Percentiles rank a stretch among this genome's conserved stretches.
Conservation (phyloP, 805 yeast genomes). For the Cyberlindnera euphorbiiphila region DNA sequence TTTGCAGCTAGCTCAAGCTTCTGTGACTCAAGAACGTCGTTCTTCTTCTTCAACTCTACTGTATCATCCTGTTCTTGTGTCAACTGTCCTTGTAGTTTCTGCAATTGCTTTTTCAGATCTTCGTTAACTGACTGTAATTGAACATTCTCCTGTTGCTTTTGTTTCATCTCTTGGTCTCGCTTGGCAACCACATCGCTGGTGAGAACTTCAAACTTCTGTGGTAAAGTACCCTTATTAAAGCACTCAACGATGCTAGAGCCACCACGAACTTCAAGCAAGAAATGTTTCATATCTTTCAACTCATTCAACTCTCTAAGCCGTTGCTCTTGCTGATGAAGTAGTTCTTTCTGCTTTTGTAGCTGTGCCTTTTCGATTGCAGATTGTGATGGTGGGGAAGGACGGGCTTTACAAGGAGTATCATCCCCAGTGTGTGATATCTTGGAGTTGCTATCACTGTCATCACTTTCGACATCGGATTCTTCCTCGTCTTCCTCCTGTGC, state of each 20-base stretch:
- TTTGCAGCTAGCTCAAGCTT: not conserved
- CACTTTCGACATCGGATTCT: conserved; percentile 10
- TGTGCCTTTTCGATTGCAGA: conserved; percentile 5
- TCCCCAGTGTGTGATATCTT: conserved; percentile 12
- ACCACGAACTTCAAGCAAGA: conserved; percentile 15
- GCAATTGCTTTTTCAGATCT: not conserved
- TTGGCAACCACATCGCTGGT: not conserved
- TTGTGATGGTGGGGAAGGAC: conserved; percentile 8
- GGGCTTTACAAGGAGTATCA: conserved; percentile 25
- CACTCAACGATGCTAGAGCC: conserved; percentile 2
- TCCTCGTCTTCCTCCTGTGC: conserved; percentile 9
- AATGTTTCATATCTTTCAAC: conserved; percentile 18
- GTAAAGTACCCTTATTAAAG: not conserved
- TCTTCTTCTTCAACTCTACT: not conserved
- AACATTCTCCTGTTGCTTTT: not conserved
- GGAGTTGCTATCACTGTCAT: conserved; percentile 8
- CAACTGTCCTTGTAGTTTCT: not conserved
- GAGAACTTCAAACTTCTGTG: conserved; percentile 4
- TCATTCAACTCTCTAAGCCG: conserved; percentile 18
- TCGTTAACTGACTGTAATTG: not conserved
- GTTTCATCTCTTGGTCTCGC: not conserved
- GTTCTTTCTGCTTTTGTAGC: conserved; percentile 5
- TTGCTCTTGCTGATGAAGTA: not conserved
- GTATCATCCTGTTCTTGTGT: not conserved
- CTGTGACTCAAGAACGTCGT: not conserved